Evolutionary conservation across 148 eudicot genomes (phyloP).

Genomic region (Agrostemma githago): DNA sequence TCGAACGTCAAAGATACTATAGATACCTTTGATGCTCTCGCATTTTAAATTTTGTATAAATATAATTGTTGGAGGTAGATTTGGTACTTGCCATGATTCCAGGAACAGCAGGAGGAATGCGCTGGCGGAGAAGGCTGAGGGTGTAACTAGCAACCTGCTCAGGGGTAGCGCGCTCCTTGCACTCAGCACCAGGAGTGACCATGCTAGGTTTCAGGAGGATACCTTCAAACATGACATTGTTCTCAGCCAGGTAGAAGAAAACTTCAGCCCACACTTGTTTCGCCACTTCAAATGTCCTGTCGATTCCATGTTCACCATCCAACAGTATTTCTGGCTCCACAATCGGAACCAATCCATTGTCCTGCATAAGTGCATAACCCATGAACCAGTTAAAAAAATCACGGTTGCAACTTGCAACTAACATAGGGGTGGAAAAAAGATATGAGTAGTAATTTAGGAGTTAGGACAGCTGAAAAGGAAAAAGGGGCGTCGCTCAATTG

Average conservation of each 20-base stretch:
- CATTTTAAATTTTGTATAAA: neutral
- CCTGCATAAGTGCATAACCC: constrained; percentile 38
- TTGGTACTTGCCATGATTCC: constrained; percentile 77
- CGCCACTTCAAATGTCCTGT: constrained; percentile 88
- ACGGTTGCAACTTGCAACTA: neutral
- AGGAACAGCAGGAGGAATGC: constrained; percentile 98
- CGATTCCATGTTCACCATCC: constrained; percentile 94
- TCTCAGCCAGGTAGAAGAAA: constrained; percentile 82
- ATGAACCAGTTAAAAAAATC: neutral
- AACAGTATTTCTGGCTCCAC: constrained; percentile 98
- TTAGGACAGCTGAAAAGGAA: neutral
- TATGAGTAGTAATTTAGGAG: too few relatives aligned
- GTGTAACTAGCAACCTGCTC: constrained; percentile 79
- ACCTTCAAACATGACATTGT: constrained; percentile 84
- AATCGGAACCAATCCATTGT: constrained; percentile 91
- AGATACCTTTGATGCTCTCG: neutral
- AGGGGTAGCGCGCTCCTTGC: constrained; percentile 81
- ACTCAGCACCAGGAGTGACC: constrained; percentile 99
- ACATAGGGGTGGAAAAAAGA: neutral
- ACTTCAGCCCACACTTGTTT: constrained; percentile 94
- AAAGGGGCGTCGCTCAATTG: neutral
- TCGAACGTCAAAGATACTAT: neutral
- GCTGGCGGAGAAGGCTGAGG: constrained; percentile 79
- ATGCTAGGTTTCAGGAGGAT: constrained; percentile 95
- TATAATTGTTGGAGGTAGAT: neutral